Evolutionary conservation across 2,329 filamentous ascomycete species (phyloP).

Genomic region (Emericellopsis atlantica): DNA sequence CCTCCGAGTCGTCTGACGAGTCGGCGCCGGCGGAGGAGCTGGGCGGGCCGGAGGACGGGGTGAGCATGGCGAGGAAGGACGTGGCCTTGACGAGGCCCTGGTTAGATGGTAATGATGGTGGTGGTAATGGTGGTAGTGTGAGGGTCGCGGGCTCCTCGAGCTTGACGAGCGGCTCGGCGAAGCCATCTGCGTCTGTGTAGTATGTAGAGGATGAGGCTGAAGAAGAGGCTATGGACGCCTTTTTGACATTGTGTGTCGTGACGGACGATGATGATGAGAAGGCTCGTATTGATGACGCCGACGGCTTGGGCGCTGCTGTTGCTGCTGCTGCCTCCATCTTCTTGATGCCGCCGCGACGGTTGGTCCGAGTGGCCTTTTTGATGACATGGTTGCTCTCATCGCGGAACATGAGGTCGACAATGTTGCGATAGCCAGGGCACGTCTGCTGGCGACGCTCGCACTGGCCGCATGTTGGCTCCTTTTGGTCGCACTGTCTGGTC

Average conservation of each 20-base stretch:
- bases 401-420: constrained; percentile 44
- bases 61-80: constrained; percentile 12
- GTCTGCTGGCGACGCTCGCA: constrained; percentile 36
- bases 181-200: not conserved
- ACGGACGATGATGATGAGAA: not conserved
- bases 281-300: too few relatives aligned
- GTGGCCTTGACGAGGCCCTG: not conserved
- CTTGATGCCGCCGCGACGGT: constrained; percentile 8
- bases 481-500: constrained; percentile 35
- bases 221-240: not conserved
- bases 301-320: not conserved
- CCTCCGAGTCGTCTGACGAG: constrained; percentile 3
- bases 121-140: not conserved
- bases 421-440: constrained; percentile 43
- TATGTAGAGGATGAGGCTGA: not conserved
- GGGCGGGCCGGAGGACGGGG: constrained; percentile 7
- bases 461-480: constrained; percentile 37
- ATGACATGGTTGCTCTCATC: constrained; percentile 44
- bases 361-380: constrained; percentile 29
- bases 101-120: too few relatives aligned
- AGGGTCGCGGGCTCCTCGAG: not conserved
- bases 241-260: not conserved
- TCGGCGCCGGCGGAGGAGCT: constrained; percentile 7
- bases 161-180: not conserved
- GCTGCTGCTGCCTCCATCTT: constrained; percentile 6